phyloP scores from a whole-genome alignment of 1,284 basidiomycete genomes.

The Apiotrichum sp. region DNA sequence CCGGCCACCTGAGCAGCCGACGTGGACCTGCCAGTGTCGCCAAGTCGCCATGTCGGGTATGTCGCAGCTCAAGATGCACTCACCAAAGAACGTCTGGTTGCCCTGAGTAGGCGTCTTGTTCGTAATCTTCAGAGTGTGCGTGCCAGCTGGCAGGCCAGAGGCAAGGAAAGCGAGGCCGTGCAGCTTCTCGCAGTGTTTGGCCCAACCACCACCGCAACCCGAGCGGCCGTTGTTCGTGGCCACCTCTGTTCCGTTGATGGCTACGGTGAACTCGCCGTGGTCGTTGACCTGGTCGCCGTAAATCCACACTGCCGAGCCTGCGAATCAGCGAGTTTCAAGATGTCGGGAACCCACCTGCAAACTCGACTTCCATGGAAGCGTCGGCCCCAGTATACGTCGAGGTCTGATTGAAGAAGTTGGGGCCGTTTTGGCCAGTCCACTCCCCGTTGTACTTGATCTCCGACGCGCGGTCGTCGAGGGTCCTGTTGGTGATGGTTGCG shows the following conservation, averaged over 20 bases:
- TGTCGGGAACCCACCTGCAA: conserved; percentile 23
- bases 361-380: conserved; percentile 34
- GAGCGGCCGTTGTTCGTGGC: conserved; percentile 36
- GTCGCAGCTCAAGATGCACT: conserved; percentile 3
- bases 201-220: conserved; percentile 39
- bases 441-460: conserved; percentile 35
- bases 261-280: conserved; percentile 43
- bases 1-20: too few species aligned
- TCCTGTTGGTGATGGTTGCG: conserved; percentile 36
- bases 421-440: conserved; percentile 42
- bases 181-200: conserved; percentile 47
- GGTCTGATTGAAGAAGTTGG: conserved; percentile 35
- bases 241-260: conserved; percentile 33
- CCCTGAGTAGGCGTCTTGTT: conserved; percentile 33
- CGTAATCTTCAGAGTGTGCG: conserved; percentile 33
- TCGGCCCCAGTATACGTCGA: conserved; percentile 37
- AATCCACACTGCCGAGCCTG: conserved; percentile 45
- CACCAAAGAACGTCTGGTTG: conserved; percentile 44
- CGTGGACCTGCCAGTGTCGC: too few species aligned
- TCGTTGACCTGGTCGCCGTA: conserved; percentile 49
- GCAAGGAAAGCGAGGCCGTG: conserved; percentile 39
- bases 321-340: not conserved
- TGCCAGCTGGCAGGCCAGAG: conserved; percentile 28
- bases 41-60: not conserved
- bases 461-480: conserved; percentile 34